phyloP scores from a whole-genome alignment of 306 rosid species.

The Acacia confusa region DNA sequence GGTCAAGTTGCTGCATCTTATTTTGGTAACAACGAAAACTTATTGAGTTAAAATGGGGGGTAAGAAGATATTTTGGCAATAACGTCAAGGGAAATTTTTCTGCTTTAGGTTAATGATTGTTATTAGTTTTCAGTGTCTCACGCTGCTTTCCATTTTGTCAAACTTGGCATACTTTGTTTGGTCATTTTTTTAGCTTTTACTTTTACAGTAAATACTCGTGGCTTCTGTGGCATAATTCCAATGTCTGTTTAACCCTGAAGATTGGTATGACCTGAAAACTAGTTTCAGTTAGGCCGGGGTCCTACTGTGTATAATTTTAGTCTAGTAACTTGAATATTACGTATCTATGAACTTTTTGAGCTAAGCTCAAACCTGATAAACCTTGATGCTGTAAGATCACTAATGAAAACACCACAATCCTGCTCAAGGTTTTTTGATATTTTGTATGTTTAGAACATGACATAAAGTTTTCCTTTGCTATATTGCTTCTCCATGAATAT shows the following conservation, averaged over 20 bases:
- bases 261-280: background rate
- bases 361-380: background rate
- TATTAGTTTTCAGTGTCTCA: background rate
- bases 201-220: background rate
- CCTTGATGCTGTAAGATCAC: background rate
- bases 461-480: background rate
- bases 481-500: background rate
- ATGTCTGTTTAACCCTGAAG: background rate
- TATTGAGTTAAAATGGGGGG: background rate
- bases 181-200: background rate
- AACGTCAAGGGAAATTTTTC: background rate
- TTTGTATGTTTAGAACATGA: background rate
- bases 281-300: background rate
- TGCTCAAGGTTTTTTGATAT: background rate
- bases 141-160: background rate
- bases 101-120: background rate
- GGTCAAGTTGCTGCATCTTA: background rate
- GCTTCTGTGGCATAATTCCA: background rate
- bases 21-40: background rate
- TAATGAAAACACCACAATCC: background rate
- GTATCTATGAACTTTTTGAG: background rate
- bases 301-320: background rate
- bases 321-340: background rate
- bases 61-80: background rate
- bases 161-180: background rate